Conservation (phyloP, 2,329 filamentous ascomycete species). For the Scedosporium minutisporum region DNA sequence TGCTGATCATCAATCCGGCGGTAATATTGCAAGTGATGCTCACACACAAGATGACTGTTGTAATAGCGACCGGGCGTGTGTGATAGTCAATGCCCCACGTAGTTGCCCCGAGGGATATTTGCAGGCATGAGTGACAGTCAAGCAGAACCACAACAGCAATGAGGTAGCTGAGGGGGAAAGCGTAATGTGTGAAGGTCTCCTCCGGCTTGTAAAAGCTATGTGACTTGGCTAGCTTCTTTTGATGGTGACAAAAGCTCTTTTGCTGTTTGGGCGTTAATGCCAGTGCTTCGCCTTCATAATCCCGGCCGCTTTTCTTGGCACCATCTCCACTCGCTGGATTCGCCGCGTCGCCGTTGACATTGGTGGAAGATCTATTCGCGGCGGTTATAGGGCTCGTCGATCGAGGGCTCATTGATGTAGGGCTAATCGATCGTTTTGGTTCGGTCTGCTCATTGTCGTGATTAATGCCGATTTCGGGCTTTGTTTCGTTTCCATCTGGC, state of each 20-base stretch:
- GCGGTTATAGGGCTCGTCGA: not conserved
- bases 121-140: conserved; percentile 69
- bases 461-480: not conserved
- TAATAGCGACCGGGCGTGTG: conserved; percentile 59
- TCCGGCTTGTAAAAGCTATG: conserved; percentile 87
- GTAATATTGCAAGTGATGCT: conserved; percentile 70
- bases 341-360: not conserved
- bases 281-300: conserved; percentile 39
- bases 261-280: conserved; percentile 60
- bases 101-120: conserved; percentile 67
- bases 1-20: conserved; percentile 65
- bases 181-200: conserved; percentile 71
- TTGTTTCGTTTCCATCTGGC: not conserved
- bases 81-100: conserved; percentile 73
- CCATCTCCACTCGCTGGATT: not conserved
- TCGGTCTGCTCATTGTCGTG: not conserved
- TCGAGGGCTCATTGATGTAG: not conserved
- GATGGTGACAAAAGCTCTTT: conserved; percentile 62
- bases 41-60: conserved; percentile 70
- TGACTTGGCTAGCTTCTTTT: conserved; percentile 68
- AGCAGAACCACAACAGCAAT: conserved; percentile 70
- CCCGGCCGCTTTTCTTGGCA: conserved; percentile 20
- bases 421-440: not conserved
- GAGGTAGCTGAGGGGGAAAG: conserved; percentile 66
- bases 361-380: not conserved